Base-by-base conservation (phyloP, 441 rosid species). In the Macaranga tanarius region DNA sequence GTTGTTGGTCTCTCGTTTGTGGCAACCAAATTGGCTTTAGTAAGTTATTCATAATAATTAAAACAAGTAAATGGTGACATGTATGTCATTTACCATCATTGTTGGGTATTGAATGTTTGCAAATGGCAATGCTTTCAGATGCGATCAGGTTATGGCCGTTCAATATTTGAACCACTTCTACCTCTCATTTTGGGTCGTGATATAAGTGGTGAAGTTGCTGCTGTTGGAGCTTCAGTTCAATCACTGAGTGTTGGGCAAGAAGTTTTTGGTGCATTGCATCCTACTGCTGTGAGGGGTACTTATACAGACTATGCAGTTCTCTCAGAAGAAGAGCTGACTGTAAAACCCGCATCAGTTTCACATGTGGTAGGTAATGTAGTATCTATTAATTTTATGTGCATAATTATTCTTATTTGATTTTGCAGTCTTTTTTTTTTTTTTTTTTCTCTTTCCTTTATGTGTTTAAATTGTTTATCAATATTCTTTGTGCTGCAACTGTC, bases 221-320 rank as follows among this genome's bases (percentile, higher is more conserved):
- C 89, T 9, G 77, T 90, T 59, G 97, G 98, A 73, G 75, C 75
- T 64, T 86, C 91, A 42, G 98, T 92, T 22, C 85, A 74, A 69
- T 87, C 86, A 0, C 60, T 95, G 64, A 80, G 67, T 52, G 86
- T 92, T 13, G 97, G 97, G 25, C 92, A 92, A 81, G 87, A 92
- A 79, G 99, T 95, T 72, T 95, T 95, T 77, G 99, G 97, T 75
- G 97, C 99, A 45, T 74, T 92, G 80, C 99, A 95, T 84, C 99
- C 99, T 55, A 95, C 99, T 28, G 99, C 99, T 22, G 78, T 87
- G 62, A 88, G 99, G 83, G 99, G 99, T 62, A 92, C 99, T 79
- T 95, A 91, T 56, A 55, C 93, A 60, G 97, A 92, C 75, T 89
- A 90, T 86, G 96, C 90, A 31, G 73, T 92, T 79, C 90, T 95